These are phyloP conservation scores for Rhynchospora breviuscula DNA, from an alignment of 176 grass and related monocot genomes.

Conservation along the genomic window DNA sequence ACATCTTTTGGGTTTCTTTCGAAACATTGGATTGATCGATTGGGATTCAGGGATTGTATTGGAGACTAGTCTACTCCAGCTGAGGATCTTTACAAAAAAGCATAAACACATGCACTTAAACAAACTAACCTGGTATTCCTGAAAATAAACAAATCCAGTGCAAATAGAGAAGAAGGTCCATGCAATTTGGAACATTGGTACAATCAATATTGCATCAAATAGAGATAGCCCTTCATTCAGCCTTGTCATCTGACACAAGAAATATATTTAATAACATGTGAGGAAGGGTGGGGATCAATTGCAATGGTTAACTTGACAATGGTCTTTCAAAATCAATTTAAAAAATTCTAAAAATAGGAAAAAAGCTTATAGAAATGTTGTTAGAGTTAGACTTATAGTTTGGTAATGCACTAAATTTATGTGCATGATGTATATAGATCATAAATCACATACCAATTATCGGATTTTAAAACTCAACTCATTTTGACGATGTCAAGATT, in stretches of 20 bases:
- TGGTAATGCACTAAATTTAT: no score
- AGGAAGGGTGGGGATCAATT: neutral
- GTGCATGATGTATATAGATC: no score
- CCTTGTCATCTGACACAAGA: constrained; percentile 71
- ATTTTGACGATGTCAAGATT: no score
- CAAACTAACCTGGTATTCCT: constrained; percentile 87
- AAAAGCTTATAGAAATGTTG: no score
- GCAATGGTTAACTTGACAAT: neutral
- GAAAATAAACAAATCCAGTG: constrained; percentile 99
- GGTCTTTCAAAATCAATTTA: no score
- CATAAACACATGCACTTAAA: neutral
- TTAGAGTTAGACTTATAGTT: no score
- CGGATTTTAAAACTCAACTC: no score
- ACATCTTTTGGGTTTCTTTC: neutral
- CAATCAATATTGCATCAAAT: constrained; percentile 95
- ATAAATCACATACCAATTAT: no score
- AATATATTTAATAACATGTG: constrained; percentile 28
- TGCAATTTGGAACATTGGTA: constrained; percentile 99
- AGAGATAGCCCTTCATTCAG: constrained; percentile 93
- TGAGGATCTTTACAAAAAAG: neutral
- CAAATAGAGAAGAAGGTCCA: constrained; percentile 99
- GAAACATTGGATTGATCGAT: neutral
- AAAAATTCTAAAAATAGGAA: no score
- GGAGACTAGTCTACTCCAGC: neutral
- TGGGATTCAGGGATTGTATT: neutral